Evolutionary conservation across 805 yeast species (phyloP), one percentile per base, ranked within the genome.

Genomic region (Wickerhamia fluorescens): DNA sequence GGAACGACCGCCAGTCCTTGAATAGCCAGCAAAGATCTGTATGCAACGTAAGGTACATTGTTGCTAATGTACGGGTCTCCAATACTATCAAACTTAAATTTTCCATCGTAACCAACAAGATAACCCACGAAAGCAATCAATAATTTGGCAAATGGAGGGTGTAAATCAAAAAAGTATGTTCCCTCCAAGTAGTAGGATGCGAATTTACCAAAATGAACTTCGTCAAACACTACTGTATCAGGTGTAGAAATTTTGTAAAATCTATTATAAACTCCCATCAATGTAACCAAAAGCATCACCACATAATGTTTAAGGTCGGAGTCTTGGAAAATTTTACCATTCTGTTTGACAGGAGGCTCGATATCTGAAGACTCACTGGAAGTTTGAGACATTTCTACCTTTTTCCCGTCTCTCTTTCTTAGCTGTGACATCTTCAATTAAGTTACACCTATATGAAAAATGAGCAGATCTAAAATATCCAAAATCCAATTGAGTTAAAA

Each of bases 91-190:
- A 89, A 92, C 56, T 87, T 85, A 68, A 87, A 92, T 8, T 71
- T 55, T n/a, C 99, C 99, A 47, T 81, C 77, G 54, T 85, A 92
- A 3, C 96, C 96, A 29, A 80, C 75, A 14, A 92, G 45, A 68
- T 79, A 86, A 24, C 98, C 99, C 22, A 80, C 85, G 34, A 78
- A 69, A 0, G 97, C 97, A 57, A 89, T 85, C 42, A 88, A 66
- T 53, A 92, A 67, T 55, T 92, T 92, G 31, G 95, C 98, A 56
- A 92, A 85, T 14, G 99, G 99, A 7, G 99, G 99, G 59, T 92
- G 99, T 29, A 92, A 75, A 58, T 92, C 99, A 49, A 92, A 92
- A 56, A 86, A 92, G 56, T 84, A 92, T 0, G 95, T 81, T 38
- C 95, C 71, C 56, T 89, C 83, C 35, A 89, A 60, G 56, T 89